These are phyloP conservation scores for Tetrahymena thermophila DNA, from an alignment of 73 alveolate species.

Conservation along the genomic window DNA sequence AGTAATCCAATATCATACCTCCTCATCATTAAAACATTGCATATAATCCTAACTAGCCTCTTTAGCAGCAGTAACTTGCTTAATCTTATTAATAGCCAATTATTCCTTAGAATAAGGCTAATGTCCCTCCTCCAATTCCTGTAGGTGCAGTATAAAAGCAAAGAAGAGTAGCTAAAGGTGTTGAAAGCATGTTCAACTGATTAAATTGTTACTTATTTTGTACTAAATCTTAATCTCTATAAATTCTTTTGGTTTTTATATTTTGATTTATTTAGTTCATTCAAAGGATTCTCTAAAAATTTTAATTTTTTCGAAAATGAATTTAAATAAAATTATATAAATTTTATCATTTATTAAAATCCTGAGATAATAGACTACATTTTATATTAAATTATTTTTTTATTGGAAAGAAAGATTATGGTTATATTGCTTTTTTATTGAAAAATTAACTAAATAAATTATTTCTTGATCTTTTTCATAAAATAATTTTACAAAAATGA, in stretches of 20 bases:
- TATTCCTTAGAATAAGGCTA: not conserved
- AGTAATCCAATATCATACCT: not conserved
- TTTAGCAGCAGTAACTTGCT: not conserved
- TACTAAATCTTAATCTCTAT: not conserved
- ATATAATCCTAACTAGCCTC: not conserved
- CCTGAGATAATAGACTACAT: too few relatives aligned
- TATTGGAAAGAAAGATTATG: too few relatives aligned
- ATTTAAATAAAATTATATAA: too few relatives aligned
- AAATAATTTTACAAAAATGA: too few relatives aligned
- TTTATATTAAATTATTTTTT: too few relatives aligned
- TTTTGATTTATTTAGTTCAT: not conserved
- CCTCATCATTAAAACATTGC: not conserved
- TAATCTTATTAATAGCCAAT: not conserved
- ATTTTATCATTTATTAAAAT: too few relatives aligned
- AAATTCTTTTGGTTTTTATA: not conserved
- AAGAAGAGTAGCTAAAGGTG: not conserved
- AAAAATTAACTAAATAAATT: too few relatives aligned
- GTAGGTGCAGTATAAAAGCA: not conserved
- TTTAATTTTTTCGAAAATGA: too few relatives aligned
- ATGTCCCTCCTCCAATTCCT: not conserved
- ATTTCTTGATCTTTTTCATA: too few relatives aligned
- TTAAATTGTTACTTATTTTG: not conserved
- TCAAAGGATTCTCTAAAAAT: too few relatives aligned
- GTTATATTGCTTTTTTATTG: too few relatives aligned
- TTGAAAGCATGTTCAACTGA: not conserved